Base-by-base conservation (phyloP, 495 filamentous ascomycete genomes). In the Usnea hakonensis region DNA sequence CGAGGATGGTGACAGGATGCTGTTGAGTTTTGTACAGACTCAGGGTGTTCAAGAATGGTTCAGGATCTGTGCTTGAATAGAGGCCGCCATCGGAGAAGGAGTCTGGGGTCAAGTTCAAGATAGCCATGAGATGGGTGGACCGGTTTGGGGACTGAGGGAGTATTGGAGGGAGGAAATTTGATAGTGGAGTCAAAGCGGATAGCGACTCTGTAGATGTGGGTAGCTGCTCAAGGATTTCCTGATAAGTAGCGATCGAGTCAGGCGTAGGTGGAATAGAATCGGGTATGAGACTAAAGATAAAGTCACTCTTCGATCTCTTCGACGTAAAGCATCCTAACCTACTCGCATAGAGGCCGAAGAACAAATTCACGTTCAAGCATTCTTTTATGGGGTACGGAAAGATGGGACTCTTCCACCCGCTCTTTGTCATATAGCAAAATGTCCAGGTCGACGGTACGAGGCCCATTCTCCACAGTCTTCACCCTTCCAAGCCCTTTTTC, bases 291-390 rank as follows among this genome's bases (percentile, higher is more conserved):
- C 86, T 88, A 19, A 55, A 23, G n/a, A 37, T 26, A 8, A 5
- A 4, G 26, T 61, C 55, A 60, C n/a, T 48, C 11, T 23, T 40
- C 14, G 1, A 30, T 43, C 4, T 21, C 13, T 50, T 14, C 50
- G 28, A 43, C 4, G 36, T 55, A 35, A 8, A 36, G n/a, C 14
- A 19, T 35, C 35, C 23, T 50, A 23, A 70, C 80, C 69, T 78
- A 93, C 89, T 97, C 90, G 79, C 87, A 87, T 13, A 98, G 82
- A 23, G 94, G 94, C 2, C 86, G 83, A 5, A 98, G 82, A 35
- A 97, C 94, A 70, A 98, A 98, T 74, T 95, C 91, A 50, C 94
- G 83, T 73, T 98, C 94, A 4, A 87, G 75, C 80, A 98, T 97
- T 35, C 87, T 77, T 30, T 83, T 77, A 72, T 98, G 94, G 44